Conservation (phyloP, 352 stramenopile species). For the Phytophthora ramorum region DNA sequence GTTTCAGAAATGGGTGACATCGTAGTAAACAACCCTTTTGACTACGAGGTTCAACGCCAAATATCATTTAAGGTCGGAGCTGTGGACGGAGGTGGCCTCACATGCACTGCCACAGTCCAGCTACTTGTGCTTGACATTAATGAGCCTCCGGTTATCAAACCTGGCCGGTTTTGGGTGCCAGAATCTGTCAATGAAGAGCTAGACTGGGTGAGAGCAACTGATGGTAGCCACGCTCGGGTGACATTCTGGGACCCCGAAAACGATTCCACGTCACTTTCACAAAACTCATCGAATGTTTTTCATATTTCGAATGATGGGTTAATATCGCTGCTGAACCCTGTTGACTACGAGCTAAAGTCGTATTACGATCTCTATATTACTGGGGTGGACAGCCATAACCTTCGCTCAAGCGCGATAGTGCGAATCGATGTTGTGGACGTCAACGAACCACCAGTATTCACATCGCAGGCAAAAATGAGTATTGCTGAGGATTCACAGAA, state of each 20-base stretch:
- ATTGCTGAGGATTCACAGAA: slow-evolving; percentile 47
- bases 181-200: slow-evolving; percentile 38
- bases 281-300: slow-evolving; percentile 40
- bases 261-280: slow-evolving; percentile 44
- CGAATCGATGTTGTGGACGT: slow-evolving; percentile 52
- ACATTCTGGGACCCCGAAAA: slow-evolving; percentile 71
- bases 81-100: slow-evolving; percentile 26
- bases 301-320: slow-evolving; percentile 28
- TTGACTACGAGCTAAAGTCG: slow-evolving; percentile 31
- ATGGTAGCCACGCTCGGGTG: slow-evolving; percentile 25
- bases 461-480: slow-evolving; percentile 30
- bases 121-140: slow-evolving; percentile 38
- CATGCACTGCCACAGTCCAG: slow-evolving; percentile 14
- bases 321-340: slow-evolving; percentile 14
- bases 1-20: slow-evolving; percentile 19
- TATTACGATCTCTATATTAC: slow-evolving; percentile 31
- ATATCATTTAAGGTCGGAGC: slow-evolving; percentile 19
- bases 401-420: slow-evolving; percentile 31
- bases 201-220: slow-evolving; percentile 16
- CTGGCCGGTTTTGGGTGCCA: slow-evolving; percentile 46
- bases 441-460: slow-evolving; percentile 58
- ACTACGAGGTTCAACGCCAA: slow-evolving; percentile 28
- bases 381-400: slow-evolving; percentile 9
- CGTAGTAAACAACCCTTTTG: slow-evolving; percentile 13
- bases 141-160: slow-evolving; percentile 44